These are phyloP conservation scores for Thermothelomyces thermophilus DNA, from an alignment of 2,329 filamentous ascomycete genomes.

Conservation along the genomic window DNA sequence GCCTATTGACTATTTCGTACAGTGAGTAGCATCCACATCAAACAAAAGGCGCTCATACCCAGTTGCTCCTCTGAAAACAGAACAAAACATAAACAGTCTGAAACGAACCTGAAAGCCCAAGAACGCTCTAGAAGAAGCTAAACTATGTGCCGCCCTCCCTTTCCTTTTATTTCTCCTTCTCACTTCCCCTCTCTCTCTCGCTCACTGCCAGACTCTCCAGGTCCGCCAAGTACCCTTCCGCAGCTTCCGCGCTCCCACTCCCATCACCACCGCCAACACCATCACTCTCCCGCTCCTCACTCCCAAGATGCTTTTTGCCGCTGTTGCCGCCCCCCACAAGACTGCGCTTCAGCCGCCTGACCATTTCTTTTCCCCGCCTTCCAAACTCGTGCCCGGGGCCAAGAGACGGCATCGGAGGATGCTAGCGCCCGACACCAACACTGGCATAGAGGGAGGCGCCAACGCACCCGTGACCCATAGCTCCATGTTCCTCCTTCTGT, in stretches of 20 bases:
- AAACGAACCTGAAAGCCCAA: neutral
- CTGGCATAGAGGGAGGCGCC: no score
- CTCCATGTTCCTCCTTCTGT: no score
- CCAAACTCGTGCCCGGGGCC: slow-evolving; percentile 3
- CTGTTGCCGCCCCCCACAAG: neutral
- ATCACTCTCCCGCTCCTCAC: neutral
- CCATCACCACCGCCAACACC: neutral
- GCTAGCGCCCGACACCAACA: neutral
- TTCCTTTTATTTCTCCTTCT: neutral
- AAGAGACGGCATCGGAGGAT: neutral
- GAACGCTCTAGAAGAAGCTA: slow-evolving; percentile 5
- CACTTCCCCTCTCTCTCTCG: neutral
- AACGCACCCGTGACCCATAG: no score
- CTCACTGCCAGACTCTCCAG: neutral
- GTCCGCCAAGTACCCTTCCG: neutral
- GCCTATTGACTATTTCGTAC: no score
- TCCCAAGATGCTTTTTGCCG: neutral
- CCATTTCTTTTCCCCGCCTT: slow-evolving; percentile 1
- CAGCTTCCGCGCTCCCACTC: neutral
- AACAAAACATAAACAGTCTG: no score
- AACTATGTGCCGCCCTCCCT: neutral
- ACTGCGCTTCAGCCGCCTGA: slow-evolving; percentile 7
- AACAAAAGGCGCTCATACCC: no score
- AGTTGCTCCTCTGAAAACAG: no score
- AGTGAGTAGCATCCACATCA: no score